phyloP scores from a whole-genome alignment of 768 basidiomycete genomes.

The Termitomyces sp. region DNA sequence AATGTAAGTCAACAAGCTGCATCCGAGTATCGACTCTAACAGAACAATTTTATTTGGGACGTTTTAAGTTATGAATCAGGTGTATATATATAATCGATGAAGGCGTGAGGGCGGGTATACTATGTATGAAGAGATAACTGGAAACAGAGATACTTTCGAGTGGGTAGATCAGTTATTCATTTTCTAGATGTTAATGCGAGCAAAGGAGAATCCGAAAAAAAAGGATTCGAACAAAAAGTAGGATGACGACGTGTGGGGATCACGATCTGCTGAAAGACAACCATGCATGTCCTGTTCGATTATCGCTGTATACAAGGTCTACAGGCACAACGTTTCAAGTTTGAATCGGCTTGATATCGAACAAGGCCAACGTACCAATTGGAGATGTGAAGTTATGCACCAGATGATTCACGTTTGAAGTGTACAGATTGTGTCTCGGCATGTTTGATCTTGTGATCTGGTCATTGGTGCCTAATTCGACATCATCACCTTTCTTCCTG shows the following conservation, averaged over 20 bases:
- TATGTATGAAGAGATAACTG: background rate
- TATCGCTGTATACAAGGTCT: slow-evolving; percentile 24
- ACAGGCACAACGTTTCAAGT: background rate
- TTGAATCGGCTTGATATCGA: background rate
- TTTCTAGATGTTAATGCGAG: background rate
- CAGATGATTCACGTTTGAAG: slow-evolving; percentile 40
- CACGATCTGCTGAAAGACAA: slow-evolving; percentile 29
- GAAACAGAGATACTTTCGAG: background rate
- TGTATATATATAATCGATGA: background rate
- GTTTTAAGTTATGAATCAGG: background rate
- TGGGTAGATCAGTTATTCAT: background rate
- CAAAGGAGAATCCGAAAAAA: background rate
- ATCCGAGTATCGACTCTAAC: background rate
- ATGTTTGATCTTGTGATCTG: slow-evolving; percentile 39
- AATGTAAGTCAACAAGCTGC: background rate
- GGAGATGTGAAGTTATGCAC: slow-evolving; percentile 67
- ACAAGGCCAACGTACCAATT: slow-evolving; percentile 44
- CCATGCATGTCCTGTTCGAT: slow-evolving; percentile 17
- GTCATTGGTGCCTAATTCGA: slow-evolving; percentile 30
- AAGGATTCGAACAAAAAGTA: background rate
- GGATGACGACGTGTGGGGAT: background rate
- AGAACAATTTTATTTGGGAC: background rate
- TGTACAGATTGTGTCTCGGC: slow-evolving; percentile 32
- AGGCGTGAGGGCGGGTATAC: background rate
- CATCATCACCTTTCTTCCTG: slow-evolving; percentile 33